Base-by-base conservation (phyloP, 495 filamentous ascomycete genomes). In the Aspergillus avenaceus region DNA sequence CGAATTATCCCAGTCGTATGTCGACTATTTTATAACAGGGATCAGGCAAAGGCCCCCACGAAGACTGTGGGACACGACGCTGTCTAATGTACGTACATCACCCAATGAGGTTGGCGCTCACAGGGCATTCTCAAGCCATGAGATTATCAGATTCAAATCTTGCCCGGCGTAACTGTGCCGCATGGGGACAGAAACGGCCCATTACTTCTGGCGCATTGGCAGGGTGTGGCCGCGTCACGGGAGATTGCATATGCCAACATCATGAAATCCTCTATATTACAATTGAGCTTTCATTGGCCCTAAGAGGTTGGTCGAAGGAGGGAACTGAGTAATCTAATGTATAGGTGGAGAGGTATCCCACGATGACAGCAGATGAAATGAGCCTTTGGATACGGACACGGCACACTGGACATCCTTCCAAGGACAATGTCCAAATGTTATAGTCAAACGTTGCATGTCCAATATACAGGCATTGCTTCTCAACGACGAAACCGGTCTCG, bases 141-240 rank as follows among this genome's bases (percentile, higher is more conserved):
- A 45, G 26, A 45, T 32, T 45, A 45, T 45, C 42, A 45, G 42
- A 45, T 32, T 25, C n/a, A 12, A 38, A 38, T 5, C 16, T 38
- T 21, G 14, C 12, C 34, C 3, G 11, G 21, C 4, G 9, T 5
- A 14, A 18, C 34, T 38, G 34, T 18, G 34, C 34, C 34, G 34
- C 34, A 11, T 38, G 16, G 34, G 6, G 6, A 38, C 34, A 38
- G 14, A 19, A 38, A 21, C 34, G 16, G 8, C 21, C 34, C 34
- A 38, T 19, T 19, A 5, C 34, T 38, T 31, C 16, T 8, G 14
- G 16, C 16, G 16, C 34, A 36, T 36, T 36, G 32, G 32, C 32
- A 36, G 29, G 34, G 34, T 21, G 21, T 11, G 3, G 34, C 34
- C 16, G 34, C 34, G 6, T 38, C 34, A 38, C 34, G 34, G 16